A percentile compares a stretch with the other conserved stretches of the same genome.
Conservation (phyloP, 805 yeast genomes). For the Sugiyamaella floridensis region DNA sequence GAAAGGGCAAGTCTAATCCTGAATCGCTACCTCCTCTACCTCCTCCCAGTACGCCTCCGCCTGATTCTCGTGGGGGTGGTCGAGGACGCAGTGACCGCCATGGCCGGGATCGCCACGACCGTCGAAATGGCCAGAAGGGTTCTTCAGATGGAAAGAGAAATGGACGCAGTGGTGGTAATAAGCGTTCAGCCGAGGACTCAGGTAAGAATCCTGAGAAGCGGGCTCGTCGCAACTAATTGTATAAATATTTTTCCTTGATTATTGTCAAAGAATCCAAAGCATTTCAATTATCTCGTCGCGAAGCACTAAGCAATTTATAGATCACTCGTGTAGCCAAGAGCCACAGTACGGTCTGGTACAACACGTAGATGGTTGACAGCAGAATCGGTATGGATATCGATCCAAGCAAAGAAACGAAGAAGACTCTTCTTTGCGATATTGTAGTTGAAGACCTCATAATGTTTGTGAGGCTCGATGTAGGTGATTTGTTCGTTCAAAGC, state of each 20-base stretch:
- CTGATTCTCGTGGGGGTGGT: background rate
- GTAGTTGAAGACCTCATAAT: background rate
- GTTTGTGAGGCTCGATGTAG: conserved; percentile 6
- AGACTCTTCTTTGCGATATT: conserved; percentile 1
- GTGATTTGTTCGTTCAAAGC: conserved; percentile 9
- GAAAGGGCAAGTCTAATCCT: background rate
- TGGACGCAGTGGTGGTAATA: background rate
- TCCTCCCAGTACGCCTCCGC: conserved; percentile 1
- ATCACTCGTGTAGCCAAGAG: background rate
- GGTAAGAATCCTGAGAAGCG: background rate
- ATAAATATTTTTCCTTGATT: too few species aligned
- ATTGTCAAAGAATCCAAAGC: background rate
- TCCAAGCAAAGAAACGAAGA: conserved; percentile 1
- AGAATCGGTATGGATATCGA: conserved; percentile 1
- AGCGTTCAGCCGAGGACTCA: background rate
- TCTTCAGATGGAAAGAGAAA: background rate
- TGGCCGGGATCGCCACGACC: background rate
- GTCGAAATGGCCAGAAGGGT: background rate
- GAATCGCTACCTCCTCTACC: background rate
- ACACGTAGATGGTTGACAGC: background rate
- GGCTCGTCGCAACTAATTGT: background rate
- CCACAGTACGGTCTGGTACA: background rate
- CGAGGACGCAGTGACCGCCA: background rate
- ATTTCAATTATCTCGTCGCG: background rate
- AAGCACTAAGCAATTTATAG: background rate